Evolutionary conservation across 2,329 filamentous ascomycete species (phyloP), one percentile per base, ranked within the genome.

Genomic region (Acephala macrosclerotiorum): DNA sequence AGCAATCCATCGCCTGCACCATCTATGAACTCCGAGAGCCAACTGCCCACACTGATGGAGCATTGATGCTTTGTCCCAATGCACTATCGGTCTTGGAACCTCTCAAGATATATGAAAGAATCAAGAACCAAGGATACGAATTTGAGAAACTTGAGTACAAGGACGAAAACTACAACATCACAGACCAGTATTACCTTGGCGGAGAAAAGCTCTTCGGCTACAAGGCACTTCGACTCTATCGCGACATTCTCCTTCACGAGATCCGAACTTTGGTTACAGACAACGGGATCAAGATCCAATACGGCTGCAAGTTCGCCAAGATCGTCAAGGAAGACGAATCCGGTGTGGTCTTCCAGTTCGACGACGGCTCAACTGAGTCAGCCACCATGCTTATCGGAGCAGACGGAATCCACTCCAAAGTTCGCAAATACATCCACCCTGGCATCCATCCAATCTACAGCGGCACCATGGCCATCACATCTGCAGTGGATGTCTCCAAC

Each of bases 21-120:
- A 75, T 89, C 59, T 88, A 86, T 67, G 86, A 89, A 66, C 77
- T 79, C 16, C 80, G 83, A 9, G 65, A 76, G 0, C 78, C 79
- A 0, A 77, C 81, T 1, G 78, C 82, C 1, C 79, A 83, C 65
- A 82, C 82, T 26, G 83, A 83, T 20, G 86, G 86, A 2, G 85
- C 84, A 0, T 78, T 89, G 35, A 86, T 87, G 82, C 80, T 89
- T 2, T 86, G 85, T 0, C 86, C 87, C 5, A 89, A 89, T 61
- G 84, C 85, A 0, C 79, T 89, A 1, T 79, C 80, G 3, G 78
- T 88, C 45, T 79, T 89, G 0, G 82, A 88, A 67, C 74, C 72
- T 0, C 74, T 89, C 0, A 81, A 79, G 0, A 76, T 87, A 2
- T 86, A 86, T 70, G 55, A 79, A 0, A 77, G 78, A 2, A 77